Percentiles rank a stretch among this genome's conserved stretches.
These are phyloP conservation scores for Exsudoporus frostii DNA, from an alignment of 768 basidiomycete species.

Conservation along the genomic window DNA sequence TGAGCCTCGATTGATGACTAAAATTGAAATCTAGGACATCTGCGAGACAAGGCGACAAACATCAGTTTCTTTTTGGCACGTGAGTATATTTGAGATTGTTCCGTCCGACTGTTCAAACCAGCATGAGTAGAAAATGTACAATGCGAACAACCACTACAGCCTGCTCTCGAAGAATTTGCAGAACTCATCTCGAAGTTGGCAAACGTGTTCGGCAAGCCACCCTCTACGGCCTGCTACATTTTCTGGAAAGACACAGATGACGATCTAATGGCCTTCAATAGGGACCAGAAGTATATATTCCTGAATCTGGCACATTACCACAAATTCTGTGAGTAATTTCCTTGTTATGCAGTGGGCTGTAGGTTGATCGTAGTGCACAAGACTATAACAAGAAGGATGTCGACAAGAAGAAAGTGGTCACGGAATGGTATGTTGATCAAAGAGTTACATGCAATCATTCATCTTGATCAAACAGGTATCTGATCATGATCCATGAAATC, in stretches of 20 bases:
- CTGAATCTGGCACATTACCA: slow-evolving; percentile 15
- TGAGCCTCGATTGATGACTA: background rate
- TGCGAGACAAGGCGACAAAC: background rate
- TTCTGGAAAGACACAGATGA: slow-evolving; percentile 19
- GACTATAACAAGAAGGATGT: background rate
- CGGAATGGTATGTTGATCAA: slow-evolving; percentile 9
- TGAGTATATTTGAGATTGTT: background rate
- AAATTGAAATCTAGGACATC: background rate
- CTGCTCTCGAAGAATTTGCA: slow-evolving; percentile 1
- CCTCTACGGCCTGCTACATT: slow-evolving; percentile 4
- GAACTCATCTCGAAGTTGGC: slow-evolving; percentile 2
- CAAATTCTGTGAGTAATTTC: slow-evolving; percentile 1
- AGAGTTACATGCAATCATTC: background rate
- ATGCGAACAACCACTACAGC: background rate
- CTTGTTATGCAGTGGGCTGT: too few relatives aligned
- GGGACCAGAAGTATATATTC: background rate
- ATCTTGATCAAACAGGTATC: slow-evolving; percentile 16
- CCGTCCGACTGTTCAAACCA: background rate
- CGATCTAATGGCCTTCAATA: slow-evolving; percentile 18
- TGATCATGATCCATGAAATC: slow-evolving; percentile 29
- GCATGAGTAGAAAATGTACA: background rate
- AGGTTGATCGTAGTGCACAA: background rate
- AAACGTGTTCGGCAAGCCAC: background rate
- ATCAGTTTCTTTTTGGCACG: slow-evolving; percentile 14
- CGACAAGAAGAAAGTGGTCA: background rate